These are phyloP conservation scores for Pichia californica DNA, from an alignment of 805 yeast genomes.

Conservation along the genomic window DNA sequence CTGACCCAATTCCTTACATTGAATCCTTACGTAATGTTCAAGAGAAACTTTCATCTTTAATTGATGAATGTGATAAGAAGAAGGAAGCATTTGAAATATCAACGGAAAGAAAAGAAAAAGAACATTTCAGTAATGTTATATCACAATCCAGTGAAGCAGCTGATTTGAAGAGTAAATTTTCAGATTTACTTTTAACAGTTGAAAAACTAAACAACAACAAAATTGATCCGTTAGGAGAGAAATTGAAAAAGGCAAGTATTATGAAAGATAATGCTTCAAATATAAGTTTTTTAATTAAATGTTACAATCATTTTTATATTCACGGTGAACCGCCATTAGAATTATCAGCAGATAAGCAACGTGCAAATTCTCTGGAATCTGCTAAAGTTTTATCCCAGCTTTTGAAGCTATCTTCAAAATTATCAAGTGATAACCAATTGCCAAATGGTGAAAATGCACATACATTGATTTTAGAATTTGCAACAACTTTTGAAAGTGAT, in stretches of 20 bases:
- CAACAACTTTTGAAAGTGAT: slow-evolving; percentile 69
- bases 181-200: slow-evolving; percentile 44
- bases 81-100: slow-evolving; percentile 48
- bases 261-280: slow-evolving; percentile 68
- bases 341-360: slow-evolving; percentile 38
- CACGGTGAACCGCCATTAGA: slow-evolving; percentile 46
- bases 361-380: slow-evolving; percentile 35
- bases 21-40: slow-evolving; percentile 86
- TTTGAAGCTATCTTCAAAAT: slow-evolving; percentile 55
- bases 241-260: slow-evolving; percentile 58
- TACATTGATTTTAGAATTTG: slow-evolving; percentile 55
- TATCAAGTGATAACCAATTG: slow-evolving; percentile 44
- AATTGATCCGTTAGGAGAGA: slow-evolving; percentile 65
- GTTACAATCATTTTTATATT: slow-evolving; percentile 72
- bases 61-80: slow-evolving; percentile 45
- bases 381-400: slow-evolving; percentile 66
- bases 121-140: slow-evolving; percentile 62
- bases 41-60: slow-evolving; percentile 58
- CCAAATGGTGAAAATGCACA: slow-evolving; percentile 34
- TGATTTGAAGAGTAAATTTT: slow-evolving; percentile 42
- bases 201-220: slow-evolving; percentile 46
- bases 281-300: slow-evolving; percentile 65
- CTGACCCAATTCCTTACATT: slow-evolving; percentile 89
- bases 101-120: slow-evolving; percentile 54
- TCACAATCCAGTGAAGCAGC: slow-evolving; percentile 38